Evolutionary conservation across 2,329 filamentous ascomycete genomes (phyloP).

Genomic region (Xylariaceae sp.): DNA sequence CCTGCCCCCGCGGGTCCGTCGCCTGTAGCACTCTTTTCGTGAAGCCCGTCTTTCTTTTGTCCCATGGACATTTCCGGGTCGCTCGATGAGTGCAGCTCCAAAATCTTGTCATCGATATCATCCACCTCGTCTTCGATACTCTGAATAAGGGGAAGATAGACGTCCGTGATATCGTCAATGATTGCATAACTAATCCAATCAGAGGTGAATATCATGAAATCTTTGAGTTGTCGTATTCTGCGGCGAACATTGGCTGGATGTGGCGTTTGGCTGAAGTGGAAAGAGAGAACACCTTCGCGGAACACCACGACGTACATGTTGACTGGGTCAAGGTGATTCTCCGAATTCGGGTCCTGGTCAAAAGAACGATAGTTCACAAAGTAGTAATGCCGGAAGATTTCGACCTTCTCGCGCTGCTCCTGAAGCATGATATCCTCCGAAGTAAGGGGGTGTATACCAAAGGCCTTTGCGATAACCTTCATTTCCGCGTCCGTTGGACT

Average conservation of each 20-base stretch:
- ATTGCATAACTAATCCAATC: conserved; percentile 99
- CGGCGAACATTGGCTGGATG: conserved; percentile 94
- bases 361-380: conserved; percentile 98
- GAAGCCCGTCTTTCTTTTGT: conserved; percentile 33
- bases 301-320: conserved; percentile 98
- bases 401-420: conserved; percentile 95
- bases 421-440: conserved; percentile 97
- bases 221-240: conserved; percentile 85
- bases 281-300: conserved; percentile 88
- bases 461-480: conserved; percentile 86
- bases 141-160: conserved; percentile 87
- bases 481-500: conserved; percentile 91
- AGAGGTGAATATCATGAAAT: conserved; percentile 86
- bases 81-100: conserved; percentile 66
- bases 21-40: conserved; percentile 44
- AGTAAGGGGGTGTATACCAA: conserved; percentile 92
- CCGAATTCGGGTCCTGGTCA: conserved; percentile 85
- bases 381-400: conserved; percentile 95
- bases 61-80: conserved; percentile 39
- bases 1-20: conserved; percentile 46
- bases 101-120: conserved; percentile 88
- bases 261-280: conserved; percentile 94
- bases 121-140: conserved; percentile 94
- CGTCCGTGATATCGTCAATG: conserved; percentile 97
- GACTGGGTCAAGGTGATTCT: conserved; percentile 88